A percentile compares a stretch with the other conserved stretches of the same genome.
Evolutionary conservation across 2,329 filamentous ascomycete species (phyloP).

Genomic region (Alternaria longipes): DNA sequence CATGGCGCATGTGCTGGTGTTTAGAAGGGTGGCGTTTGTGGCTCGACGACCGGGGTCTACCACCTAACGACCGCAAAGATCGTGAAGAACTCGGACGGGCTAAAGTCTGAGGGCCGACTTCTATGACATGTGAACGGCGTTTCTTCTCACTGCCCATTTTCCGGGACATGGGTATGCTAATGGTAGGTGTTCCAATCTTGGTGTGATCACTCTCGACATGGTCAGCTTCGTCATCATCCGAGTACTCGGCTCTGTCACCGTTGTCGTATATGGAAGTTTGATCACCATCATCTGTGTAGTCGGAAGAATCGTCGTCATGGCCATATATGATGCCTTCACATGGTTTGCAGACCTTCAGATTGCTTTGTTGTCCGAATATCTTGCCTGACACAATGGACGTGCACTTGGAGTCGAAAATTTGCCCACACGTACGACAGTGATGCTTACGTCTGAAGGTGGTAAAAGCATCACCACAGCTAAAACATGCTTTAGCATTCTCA

Average conservation of each 20-base stretch:
- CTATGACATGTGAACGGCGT: slow-evolving; percentile 85
- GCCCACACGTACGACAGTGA: slow-evolving; percentile 94
- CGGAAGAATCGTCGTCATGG: slow-evolving; percentile 89
- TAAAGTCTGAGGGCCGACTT: slow-evolving; percentile 79
- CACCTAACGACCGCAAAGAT: slow-evolving; percentile 78
- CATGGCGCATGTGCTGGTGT: slow-evolving; percentile 80
- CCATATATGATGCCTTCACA: slow-evolving; percentile 92
- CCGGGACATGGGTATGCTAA: slow-evolving; percentile 71
- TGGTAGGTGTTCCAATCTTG: slow-evolving; percentile 65
- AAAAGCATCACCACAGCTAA: slow-evolving; percentile 88
- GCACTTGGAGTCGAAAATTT: slow-evolving; percentile 97
- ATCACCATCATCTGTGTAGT: slow-evolving; percentile 84
- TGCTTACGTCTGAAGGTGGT: slow-evolving; percentile 95
- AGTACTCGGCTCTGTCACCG: slow-evolving; percentile 33
- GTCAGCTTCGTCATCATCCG: slow-evolving; percentile 36
- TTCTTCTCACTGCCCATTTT: slow-evolving; percentile 78
- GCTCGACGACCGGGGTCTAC: slow-evolving; percentile 76
- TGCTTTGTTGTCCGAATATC: slow-evolving; percentile 85
- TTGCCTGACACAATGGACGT: slow-evolving; percentile 89
- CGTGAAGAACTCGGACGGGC: slow-evolving; percentile 93
- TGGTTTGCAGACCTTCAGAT: slow-evolving; percentile 88
- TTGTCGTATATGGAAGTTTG: slow-evolving; percentile 64
- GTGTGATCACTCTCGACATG: slow-evolving; percentile 51
- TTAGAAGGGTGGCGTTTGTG: slow-evolving; percentile 90
- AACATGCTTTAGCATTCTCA: slow-evolving; percentile 97